These are phyloP conservation scores for Pythium sp. DNA, from an alignment of 352 stramenopile genomes.

Conservation along the genomic window DNA sequence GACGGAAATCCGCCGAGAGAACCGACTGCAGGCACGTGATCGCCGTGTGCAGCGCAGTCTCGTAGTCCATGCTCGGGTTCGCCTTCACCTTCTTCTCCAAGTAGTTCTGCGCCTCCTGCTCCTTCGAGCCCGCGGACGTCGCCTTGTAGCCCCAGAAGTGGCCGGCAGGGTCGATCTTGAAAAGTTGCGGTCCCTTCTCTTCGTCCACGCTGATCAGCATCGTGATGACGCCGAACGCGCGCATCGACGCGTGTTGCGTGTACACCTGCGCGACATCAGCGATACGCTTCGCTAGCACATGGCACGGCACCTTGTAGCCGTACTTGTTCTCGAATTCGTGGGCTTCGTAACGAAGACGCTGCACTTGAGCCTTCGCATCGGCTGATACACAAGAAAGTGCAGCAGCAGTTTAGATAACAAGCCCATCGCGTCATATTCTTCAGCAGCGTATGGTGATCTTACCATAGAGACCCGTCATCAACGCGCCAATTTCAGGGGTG, in stretches of 20 bases:
- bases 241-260: constrained; percentile 94
- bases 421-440: background rate
- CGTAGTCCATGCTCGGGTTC: constrained; percentile 88
- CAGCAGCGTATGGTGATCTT: background rate
- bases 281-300: constrained; percentile 95
- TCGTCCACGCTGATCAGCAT: constrained; percentile 98
- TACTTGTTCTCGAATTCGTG: constrained; percentile 97
- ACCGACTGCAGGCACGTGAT: constrained; percentile 98
- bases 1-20: constrained; percentile 96
- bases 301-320: constrained; percentile 94
- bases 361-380: constrained; percentile 91
- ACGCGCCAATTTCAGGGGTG: constrained; percentile 92
- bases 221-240: constrained; percentile 94
- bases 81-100: constrained; percentile 98
- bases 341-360: constrained; percentile 95
- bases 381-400: constrained; percentile 33
- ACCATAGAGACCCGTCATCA: constrained; percentile 94
- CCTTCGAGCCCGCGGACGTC: constrained; percentile 93
- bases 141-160: constrained; percentile 96
- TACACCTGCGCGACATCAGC: constrained; percentile 97
- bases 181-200: constrained; percentile 96
- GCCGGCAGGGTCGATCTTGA: constrained; percentile 98
- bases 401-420: background rate
- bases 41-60: constrained; percentile 93
- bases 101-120: constrained; percentile 99